A percentile compares a stretch with the other conserved stretches of the same genome.
Evolutionary conservation across 202 grass and related monocot genomes (phyloP).

Genomic region (Schoenoplectus triqueter): DNA sequence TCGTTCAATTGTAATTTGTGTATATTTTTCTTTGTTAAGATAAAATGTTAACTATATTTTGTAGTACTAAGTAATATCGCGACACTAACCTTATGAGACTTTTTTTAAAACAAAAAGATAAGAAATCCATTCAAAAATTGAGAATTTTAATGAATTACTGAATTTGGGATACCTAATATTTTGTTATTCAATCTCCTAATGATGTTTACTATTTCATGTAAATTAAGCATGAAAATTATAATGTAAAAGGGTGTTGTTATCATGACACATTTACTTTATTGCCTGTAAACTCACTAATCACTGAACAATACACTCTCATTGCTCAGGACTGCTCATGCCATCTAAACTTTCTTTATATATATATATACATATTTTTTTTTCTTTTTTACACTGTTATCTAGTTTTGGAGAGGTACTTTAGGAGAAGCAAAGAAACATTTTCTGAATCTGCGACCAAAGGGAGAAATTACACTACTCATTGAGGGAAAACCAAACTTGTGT

Average conservation of each 20-base stretch:
- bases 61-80: not conserved
- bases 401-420: constrained; percentile 95
- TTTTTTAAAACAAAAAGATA: not conserved
- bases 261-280: not conserved
- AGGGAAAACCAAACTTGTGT: constrained; percentile 54
- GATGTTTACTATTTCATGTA: not conserved
- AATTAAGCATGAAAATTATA: constrained; percentile 3
- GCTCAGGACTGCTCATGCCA: not conserved
- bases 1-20: constrained; percentile 32
- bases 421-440: constrained; percentile 73
- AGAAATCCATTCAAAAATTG: not conserved
- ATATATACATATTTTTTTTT: not conserved
- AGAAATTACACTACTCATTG: constrained; percentile 85
- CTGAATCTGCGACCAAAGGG: constrained; percentile 66
- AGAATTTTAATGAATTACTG: not conserved
- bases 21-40: not conserved
- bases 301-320: not conserved
- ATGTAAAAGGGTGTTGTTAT: not conserved
- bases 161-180: not conserved
- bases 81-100: not conserved
- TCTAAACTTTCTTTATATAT: not conserved
- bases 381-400: constrained; percentile 46
- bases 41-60: not conserved
- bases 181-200: not conserved
- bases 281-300: not conserved